Conservation (phyloP, 2,329 filamentous ascomycete species). For the Arthrobotrys megalospora region DNA sequence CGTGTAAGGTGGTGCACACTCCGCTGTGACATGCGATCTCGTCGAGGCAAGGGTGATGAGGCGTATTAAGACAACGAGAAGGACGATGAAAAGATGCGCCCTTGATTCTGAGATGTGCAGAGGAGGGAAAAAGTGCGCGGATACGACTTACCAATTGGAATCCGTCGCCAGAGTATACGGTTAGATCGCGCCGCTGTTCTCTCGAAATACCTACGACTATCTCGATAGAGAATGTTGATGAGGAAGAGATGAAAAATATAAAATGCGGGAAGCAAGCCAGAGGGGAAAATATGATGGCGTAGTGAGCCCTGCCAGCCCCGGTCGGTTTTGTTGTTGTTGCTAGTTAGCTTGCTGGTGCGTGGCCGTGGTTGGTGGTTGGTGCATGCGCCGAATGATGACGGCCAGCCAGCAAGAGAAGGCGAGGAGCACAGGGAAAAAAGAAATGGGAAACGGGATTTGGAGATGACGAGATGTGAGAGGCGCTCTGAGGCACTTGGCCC, state of each 20-base stretch:
- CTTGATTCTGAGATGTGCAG: conserved; percentile 36
- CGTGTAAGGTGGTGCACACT: conserved; percentile 47
- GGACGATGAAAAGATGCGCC: conserved; percentile 54
- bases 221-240: conserved; percentile 48
- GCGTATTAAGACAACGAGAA: conserved; percentile 46
- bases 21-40: conserved; percentile 51
- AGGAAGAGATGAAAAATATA: conserved; percentile 50
- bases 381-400: conserved; percentile 59
- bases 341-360: conserved; percentile 34
- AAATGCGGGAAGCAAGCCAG: conserved; percentile 60
- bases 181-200: conserved; percentile 36
- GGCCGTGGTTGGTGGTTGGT: conserved; percentile 61
- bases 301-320: conserved; percentile 40
- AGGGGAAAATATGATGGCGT: conserved; percentile 61
- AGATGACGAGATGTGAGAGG: conserved; percentile 54
- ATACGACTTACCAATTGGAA: conserved; percentile 52
- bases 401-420: conserved; percentile 49
- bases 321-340: conserved; percentile 47
- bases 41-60: conserved; percentile 59
- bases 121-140: conserved; percentile 44
- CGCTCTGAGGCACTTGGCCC: conserved; percentile 48
- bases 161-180: not conserved
- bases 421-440: conserved; percentile 41
- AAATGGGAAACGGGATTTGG: conserved; percentile 55
- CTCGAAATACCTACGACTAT: conserved; percentile 38